These are phyloP conservation scores for Phytophthora vignae DNA, from an alignment of 352 stramenopile genomes.

Conservation along the genomic window DNA sequence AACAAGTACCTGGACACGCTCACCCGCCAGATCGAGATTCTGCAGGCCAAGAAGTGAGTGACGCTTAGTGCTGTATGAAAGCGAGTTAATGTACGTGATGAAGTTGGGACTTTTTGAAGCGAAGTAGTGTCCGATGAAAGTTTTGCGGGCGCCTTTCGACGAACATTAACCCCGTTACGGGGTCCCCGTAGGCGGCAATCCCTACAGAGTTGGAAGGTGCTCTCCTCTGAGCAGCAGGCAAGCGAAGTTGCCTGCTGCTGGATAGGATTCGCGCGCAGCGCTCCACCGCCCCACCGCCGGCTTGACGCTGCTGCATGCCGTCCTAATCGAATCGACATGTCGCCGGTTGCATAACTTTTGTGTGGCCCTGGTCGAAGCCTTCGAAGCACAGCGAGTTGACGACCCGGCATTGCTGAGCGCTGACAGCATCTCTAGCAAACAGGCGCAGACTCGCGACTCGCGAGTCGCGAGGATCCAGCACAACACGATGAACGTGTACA, in stretches of 20 bases:
- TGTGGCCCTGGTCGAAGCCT: no score
- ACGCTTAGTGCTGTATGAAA: not conserved
- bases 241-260: no score
- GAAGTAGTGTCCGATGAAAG: not conserved
- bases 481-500: conserved; percentile 22
- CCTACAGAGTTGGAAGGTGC: not conserved
- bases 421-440: conserved; percentile 12
- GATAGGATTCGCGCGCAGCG: no score
- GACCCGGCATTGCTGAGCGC: not conserved
- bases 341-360: no score
- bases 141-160: not conserved
- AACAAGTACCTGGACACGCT: conserved; percentile 63
- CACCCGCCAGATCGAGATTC: conserved; percentile 50
- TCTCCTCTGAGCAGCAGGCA: not conserved
- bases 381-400: not conserved
- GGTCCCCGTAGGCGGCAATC: no score
- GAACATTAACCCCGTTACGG: not conserved
- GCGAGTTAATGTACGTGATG: not conserved
- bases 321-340: no score
- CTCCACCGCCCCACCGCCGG: no score
- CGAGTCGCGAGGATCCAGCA: conserved; percentile 15
- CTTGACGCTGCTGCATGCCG: no score
- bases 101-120: not conserved
- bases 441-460: conserved; percentile 15
- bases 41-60: conserved; percentile 47